Conservation (phyloP, 345 rosid genomes). For the Rhodamnia argentea region DNA sequence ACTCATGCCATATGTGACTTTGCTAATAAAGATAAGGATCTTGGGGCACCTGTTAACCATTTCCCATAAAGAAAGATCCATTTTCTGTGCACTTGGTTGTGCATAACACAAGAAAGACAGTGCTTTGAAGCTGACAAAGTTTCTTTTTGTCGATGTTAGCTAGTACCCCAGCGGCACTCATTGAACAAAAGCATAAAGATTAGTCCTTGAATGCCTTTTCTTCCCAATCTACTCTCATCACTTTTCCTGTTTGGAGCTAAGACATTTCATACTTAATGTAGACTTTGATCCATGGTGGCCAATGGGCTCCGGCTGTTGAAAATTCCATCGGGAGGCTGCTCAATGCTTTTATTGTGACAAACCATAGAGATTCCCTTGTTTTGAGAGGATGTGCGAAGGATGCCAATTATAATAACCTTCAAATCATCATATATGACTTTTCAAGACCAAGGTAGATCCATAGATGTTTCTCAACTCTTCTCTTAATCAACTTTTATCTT, state of each 20-base stretch:
- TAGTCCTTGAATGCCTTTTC: background rate
- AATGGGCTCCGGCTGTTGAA: slow-evolving; percentile 90
- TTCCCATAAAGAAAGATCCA: background rate
- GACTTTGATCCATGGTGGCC: slow-evolving; percentile 63
- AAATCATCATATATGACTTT: slow-evolving; percentile 74
- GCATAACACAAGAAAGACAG: background rate
- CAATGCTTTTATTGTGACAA: slow-evolving; percentile 90
- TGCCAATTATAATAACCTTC: slow-evolving; percentile 55
- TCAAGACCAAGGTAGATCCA: slow-evolving; percentile 62
- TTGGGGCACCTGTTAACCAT: background rate
- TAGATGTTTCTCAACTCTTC: background rate
- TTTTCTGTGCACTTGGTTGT: background rate
- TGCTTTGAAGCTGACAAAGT: background rate
- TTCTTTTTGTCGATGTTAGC: background rate
- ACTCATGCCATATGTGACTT: background rate
- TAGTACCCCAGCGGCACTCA: background rate
- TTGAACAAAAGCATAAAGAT: background rate
- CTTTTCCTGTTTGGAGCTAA: background rate
- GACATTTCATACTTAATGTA: slow-evolving; percentile 10
- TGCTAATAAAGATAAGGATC: background rate
- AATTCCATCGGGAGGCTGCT: slow-evolving; percentile 75
- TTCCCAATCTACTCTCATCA: background rate
- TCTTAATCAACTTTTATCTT: background rate
- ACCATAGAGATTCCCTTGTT: slow-evolving; percentile 59
- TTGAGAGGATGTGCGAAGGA: slow-evolving; percentile 70